Evolutionary conservation across 306 rosid genomes (phyloP).

Genomic region (Arachis hypogaea): DNA sequence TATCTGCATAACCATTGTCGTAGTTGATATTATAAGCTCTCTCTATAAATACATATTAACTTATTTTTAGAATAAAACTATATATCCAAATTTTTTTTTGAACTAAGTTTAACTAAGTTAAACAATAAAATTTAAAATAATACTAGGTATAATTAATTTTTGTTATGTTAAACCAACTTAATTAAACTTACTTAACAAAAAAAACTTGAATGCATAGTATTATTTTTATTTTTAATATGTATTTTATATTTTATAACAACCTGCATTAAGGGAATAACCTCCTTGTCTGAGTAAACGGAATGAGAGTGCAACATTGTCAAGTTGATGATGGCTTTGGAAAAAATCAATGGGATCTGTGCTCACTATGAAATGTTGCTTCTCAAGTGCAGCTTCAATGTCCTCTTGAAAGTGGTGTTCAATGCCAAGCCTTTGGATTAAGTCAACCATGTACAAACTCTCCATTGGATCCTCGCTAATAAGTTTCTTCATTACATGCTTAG

Average conservation of each 20-base stretch:
- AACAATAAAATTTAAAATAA: too few relatives aligned
- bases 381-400: constrained; percentile 39
- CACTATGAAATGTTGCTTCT: constrained; percentile 23
- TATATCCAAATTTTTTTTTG: too few relatives aligned
- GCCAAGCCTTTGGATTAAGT: constrained; percentile 47
- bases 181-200: too few relatives aligned
- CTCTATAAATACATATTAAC: too few relatives aligned
- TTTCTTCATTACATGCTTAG: constrained; percentile 13
- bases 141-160: too few relatives aligned
- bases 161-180: too few relatives aligned
- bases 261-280: constrained; percentile 39
- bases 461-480: neutral
- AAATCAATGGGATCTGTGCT: neutral
- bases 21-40: too few relatives aligned
- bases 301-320: constrained; percentile 15
- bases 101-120: too few relatives aligned
- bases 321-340: constrained; percentile 5
- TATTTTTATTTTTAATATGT: too few relatives aligned
- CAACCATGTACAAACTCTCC: constrained; percentile 33
- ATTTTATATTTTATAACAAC: neutral
- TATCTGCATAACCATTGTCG: constrained; percentile 18
- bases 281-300: constrained; percentile 38
- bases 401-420: constrained; percentile 46
- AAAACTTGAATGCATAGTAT: too few relatives aligned
- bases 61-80: too few relatives aligned